Conservation (phyloP, 1,139 yeast species). For the Insectozyma bohioensis region DNA sequence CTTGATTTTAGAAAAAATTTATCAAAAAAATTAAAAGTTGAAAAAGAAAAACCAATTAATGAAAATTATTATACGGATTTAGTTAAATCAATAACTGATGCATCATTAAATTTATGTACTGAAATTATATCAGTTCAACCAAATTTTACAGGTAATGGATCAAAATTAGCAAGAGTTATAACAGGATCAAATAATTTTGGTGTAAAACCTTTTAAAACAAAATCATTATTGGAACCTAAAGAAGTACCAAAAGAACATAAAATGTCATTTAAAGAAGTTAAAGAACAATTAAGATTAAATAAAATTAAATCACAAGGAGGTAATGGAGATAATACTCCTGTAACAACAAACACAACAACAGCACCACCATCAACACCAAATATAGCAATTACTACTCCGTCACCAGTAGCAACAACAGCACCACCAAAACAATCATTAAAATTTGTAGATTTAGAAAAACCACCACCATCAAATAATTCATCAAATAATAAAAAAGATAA, state of each 20-base stretch:
- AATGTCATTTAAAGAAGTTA: slow-evolving; percentile 39
- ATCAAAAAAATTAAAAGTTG: slow-evolving; percentile 18
- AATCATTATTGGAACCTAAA: slow-evolving; percentile 39
- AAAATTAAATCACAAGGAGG: slow-evolving; percentile 10
- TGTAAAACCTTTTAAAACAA: slow-evolving; percentile 40
- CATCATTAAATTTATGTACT: slow-evolving; percentile 36
- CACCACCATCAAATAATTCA: slow-evolving; percentile 11
- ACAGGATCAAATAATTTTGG: slow-evolving; percentile 47
- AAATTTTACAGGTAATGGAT: slow-evolving; percentile 43
- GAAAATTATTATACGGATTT: slow-evolving; percentile 33
- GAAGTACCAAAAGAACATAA: slow-evolving; percentile 21
- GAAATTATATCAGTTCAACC: slow-evolving; percentile 41
- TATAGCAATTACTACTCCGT: slow-evolving; percentile 4
- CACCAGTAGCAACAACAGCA: slow-evolving; percentile 12
- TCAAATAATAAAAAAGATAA: slow-evolving; percentile 3
- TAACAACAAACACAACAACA: slow-evolving; percentile 4
- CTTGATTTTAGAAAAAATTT: slow-evolving; percentile 28
- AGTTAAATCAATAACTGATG: slow-evolving; percentile 35
- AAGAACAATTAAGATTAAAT: slow-evolving; percentile 25
- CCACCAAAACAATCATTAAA: slow-evolving; percentile 22
- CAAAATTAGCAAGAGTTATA: slow-evolving; percentile 44
- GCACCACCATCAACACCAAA: slow-evolving; percentile 5
- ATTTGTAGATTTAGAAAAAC: slow-evolving; percentile 27
- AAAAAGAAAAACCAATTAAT: slow-evolving; percentile 19
- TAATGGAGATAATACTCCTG: slow-evolving; percentile 1